Evolutionary conservation across 345 rosid species (phyloP).

Genomic region (Sisymbrium altissimum): DNA sequence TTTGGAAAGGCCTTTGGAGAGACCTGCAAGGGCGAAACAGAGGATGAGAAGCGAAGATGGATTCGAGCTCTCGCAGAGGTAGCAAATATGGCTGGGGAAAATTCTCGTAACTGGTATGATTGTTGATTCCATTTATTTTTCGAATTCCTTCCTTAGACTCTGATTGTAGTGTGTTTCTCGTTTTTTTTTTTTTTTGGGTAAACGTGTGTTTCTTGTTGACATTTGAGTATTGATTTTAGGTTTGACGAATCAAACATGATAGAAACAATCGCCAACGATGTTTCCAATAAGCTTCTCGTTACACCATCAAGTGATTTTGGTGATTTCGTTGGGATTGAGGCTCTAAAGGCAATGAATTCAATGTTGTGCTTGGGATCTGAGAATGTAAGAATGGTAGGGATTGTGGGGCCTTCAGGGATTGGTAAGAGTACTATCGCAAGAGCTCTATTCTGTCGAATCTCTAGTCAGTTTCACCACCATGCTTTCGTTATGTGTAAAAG

Average conservation of each 20-base stretch:
- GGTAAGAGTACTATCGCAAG: constrained; percentile 50
- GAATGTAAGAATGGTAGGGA: constrained; percentile 25
- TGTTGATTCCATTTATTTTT: too few relatives aligned
- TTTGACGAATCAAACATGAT: neutral
- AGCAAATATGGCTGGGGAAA: constrained; percentile 1
- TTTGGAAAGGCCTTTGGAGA: neutral
- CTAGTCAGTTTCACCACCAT: neutral
- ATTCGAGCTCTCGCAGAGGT: neutral
- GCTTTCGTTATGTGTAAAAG: neutral
- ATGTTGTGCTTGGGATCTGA: neutral
- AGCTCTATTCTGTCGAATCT: neutral
- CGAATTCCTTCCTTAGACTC: too few relatives aligned
- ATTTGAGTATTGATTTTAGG: neutral
- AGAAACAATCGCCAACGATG: constrained; percentile 5
- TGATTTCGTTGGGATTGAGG: constrained; percentile 29
- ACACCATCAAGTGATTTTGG: neutral
- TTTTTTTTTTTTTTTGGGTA: neutral
- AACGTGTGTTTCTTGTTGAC: neutral
- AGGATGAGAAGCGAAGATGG: neutral
- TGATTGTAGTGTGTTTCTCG: neutral
- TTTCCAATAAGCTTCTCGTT: constrained; percentile 16
- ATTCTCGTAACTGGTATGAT: neutral
- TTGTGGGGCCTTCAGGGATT: constrained; percentile 41
- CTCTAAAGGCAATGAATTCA: neutral
- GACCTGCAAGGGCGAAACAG: neutral